A percentile compares a stretch with the other conserved stretches of the same genome.
These are phyloP conservation scores for Chlorencoelia australis DNA, from an alignment of 2,329 filamentous ascomycete genomes.

Conservation along the genomic window DNA sequence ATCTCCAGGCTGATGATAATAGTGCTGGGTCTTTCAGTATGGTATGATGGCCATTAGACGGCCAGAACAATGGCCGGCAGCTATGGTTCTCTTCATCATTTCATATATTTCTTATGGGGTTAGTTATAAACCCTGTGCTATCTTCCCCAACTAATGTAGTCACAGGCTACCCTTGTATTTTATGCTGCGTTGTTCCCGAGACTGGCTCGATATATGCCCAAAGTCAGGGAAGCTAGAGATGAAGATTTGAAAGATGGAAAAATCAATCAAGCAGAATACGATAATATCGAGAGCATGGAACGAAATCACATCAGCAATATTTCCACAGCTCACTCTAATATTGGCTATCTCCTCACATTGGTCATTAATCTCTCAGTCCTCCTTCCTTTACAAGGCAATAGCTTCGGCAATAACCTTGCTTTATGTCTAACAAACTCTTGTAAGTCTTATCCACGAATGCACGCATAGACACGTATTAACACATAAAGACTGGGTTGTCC, in stretches of 20 bases:
- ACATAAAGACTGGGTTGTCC: slow-evolving; percentile 30
- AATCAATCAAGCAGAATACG: slow-evolving; percentile 30
- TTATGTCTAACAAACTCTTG: slow-evolving; percentile 33
- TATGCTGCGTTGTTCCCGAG: slow-evolving; percentile 33
- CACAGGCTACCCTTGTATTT: slow-evolving; percentile 31
- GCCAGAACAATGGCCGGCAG: slow-evolving; percentile 31
- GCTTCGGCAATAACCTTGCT: slow-evolving; percentile 31
- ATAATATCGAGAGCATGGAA: slow-evolving; percentile 32
- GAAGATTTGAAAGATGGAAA: slow-evolving; percentile 31
- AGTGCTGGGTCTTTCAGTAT: slow-evolving; percentile 32
- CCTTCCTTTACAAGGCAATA: slow-evolving; percentile 29
- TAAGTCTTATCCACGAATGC: slow-evolving; percentile 16
- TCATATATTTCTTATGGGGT: slow-evolving; percentile 30
- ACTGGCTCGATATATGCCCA: slow-evolving; percentile 31
- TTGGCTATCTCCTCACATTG: slow-evolving; percentile 32
- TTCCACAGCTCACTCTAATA: slow-evolving; percentile 34
- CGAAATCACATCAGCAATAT: slow-evolving; percentile 33
- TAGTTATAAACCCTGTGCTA: background rate
- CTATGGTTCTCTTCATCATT: slow-evolving; percentile 32
- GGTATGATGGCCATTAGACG: slow-evolving; percentile 30
- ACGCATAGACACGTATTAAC: background rate
- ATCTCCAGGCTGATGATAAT: background rate
- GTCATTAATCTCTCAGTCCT: slow-evolving; percentile 32
- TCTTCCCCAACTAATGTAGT: slow-evolving; percentile 3
- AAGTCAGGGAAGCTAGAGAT: slow-evolving; percentile 32